Evolutionary conservation across 805 yeast genomes (phyloP).

Genomic region (Sugiyamaella mastotermitis): DNA sequence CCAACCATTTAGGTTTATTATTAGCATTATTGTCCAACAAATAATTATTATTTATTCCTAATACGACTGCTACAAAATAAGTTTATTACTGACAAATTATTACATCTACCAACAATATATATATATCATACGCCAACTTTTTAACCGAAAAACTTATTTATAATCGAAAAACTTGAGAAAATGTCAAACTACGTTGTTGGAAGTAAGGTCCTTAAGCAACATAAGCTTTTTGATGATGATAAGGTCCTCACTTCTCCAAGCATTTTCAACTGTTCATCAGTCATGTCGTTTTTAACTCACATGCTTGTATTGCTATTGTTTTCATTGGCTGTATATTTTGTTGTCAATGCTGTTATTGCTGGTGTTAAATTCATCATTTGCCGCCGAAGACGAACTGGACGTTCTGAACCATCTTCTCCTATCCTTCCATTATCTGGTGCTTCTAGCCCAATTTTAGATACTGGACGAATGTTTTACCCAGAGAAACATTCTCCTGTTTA

Average conservation of each 20-base stretch:
- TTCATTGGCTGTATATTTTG: slow-evolving; percentile 3
- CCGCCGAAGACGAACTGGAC: background rate
- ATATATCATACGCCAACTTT: too few relatives aligned
- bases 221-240: slow-evolving; percentile 13
- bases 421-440: slow-evolving; percentile 3
- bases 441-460: slow-evolving; percentile 2
- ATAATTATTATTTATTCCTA: too few relatives aligned
- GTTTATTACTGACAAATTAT: too few relatives aligned
- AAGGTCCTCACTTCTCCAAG: background rate
- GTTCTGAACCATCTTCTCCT: slow-evolving; percentile 6
- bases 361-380: slow-evolving; percentile 1
- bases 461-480: background rate
- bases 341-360: background rate
- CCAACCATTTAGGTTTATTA: too few relatives aligned
- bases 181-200: slow-evolving; percentile 12
- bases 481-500: background rate
- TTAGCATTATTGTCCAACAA: too few relatives aligned
- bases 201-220: slow-evolving; percentile 9
- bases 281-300: background rate
- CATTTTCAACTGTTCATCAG: background rate
- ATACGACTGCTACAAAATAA: too few relatives aligned
- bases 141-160: too few relatives aligned
- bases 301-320: slow-evolving; percentile 2
- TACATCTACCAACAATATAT: too few relatives aligned
- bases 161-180: too few relatives aligned